Base-by-base conservation (phyloP, 2,329 filamentous ascomycete genomes). In the Aspergillus versicolor region DNA sequence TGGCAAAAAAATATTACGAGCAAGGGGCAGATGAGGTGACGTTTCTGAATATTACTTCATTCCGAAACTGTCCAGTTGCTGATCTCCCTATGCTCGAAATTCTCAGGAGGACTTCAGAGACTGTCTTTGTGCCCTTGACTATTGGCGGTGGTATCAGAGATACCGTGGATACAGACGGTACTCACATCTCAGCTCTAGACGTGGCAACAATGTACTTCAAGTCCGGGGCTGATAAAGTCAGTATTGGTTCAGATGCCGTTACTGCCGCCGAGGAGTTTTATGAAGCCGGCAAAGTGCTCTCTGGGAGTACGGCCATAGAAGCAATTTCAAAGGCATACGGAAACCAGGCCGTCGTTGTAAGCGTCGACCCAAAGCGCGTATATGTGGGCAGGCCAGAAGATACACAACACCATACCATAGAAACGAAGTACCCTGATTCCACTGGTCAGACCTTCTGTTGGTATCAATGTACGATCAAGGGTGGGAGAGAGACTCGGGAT, bases 191-290 rank as follows among this genome's bases (percentile, higher is more conserved):
- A 2, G 94, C 94, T 0, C 85, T 97, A 13, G 90, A 97, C 66
- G 91, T 99, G 61, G 94, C 94, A 19, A 93, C 88, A 46, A 88
- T 97, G 84, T 99, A 99, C 82, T 99, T 99, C 84, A 89, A 93
- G 74, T 92, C 88, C 43, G 94, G 94, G 59, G 94, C 94, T 24
- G 94, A 99, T 79, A 99, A 99, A 78, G 92, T 99, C 55, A 95
- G 90, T 50, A 96, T 99, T 69, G 94, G 94, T 9, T 95, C 90
- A 7, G 94, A 99, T 73, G 94, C 94, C 55, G 95, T 99, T 24
- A 83, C 87, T 44, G 94, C 94, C 32, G 94, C 94, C 0, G 92
- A 97, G 74, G 89, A 93, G 67, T 99, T 95, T 79, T 91, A 92
- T 75, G 82, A 84, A 9, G 80, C 81, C 11, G 88, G 88, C 24